These are phyloP conservation scores for Eucalyptus marginata DNA, from an alignment of 345 rosid species.

Conservation along the genomic window DNA sequence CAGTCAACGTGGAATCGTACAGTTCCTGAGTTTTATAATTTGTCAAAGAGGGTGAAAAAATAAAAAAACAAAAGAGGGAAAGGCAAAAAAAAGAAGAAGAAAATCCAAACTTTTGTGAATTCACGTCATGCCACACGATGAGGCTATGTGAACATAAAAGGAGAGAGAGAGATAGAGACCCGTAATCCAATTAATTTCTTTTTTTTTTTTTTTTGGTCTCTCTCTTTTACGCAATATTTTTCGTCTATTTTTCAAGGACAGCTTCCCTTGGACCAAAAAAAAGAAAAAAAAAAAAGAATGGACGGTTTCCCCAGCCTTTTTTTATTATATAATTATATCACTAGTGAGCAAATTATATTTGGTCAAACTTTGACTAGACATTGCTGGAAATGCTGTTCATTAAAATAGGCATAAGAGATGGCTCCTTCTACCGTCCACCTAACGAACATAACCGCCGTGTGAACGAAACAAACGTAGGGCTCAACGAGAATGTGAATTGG, in stretches of 20 bases:
- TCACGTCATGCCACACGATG: background rate
- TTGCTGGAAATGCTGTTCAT: background rate
- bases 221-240: background rate
- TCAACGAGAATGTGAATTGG: background rate
- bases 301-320: background rate
- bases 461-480: background rate
- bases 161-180: background rate
- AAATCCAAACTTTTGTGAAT: background rate
- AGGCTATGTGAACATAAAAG: background rate
- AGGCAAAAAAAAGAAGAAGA: background rate
- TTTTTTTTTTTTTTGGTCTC: background rate
- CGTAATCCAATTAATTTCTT: background rate
- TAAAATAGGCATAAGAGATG: background rate
- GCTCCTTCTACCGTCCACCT: background rate
- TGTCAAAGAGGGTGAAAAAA: background rate
- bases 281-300: no score
- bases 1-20: background rate
- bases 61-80: background rate
- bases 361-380: background rate
- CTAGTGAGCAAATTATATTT: background rate
- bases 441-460: background rate
- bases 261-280: background rate
- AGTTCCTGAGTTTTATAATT: background rate
- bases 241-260: background rate
- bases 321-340: background rate